Conservation (phyloP, 2,329 filamentous ascomycete genomes). For the Trichoderma gracile region DNA sequence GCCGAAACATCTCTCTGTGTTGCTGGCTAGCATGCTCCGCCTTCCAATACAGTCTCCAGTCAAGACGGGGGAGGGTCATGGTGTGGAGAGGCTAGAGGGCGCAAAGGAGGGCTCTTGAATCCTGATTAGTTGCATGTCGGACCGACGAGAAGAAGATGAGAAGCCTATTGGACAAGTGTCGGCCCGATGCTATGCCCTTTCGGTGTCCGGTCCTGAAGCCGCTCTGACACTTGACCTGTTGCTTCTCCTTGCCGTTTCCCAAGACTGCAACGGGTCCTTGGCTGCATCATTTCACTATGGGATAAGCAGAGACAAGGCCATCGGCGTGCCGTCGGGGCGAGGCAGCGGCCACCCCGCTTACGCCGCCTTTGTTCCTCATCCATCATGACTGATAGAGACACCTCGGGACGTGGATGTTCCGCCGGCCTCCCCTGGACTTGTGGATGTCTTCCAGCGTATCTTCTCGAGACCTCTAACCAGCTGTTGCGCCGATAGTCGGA, state of each 20-base stretch:
- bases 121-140: conserved; percentile 22
- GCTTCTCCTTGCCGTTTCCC: neutral
- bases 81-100: neutral
- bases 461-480: neutral
- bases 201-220: neutral
- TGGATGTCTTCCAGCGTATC: no score
- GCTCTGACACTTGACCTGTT: neutral
- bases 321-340: neutral
- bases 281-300: neutral
- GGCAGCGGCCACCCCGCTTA: neutral
- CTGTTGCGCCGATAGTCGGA: neutral
- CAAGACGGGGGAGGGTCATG: neutral
- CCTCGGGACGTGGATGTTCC: no score
- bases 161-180: conserved; percentile 1
- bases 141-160: neutral
- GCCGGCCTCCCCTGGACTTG: neutral
- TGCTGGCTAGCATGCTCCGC: neutral
- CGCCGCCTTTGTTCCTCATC: neutral
- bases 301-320: neutral
- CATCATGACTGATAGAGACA: neutral
- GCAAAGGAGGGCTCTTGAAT: neutral
- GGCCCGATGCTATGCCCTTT: conserved; percentile 18
- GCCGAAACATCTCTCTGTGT: neutral
- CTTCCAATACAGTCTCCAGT: neutral
- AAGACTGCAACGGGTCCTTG: neutral